Base-by-base conservation (phyloP, 2,329 filamentous ascomycete genomes). In the Xylariales sp. region DNA sequence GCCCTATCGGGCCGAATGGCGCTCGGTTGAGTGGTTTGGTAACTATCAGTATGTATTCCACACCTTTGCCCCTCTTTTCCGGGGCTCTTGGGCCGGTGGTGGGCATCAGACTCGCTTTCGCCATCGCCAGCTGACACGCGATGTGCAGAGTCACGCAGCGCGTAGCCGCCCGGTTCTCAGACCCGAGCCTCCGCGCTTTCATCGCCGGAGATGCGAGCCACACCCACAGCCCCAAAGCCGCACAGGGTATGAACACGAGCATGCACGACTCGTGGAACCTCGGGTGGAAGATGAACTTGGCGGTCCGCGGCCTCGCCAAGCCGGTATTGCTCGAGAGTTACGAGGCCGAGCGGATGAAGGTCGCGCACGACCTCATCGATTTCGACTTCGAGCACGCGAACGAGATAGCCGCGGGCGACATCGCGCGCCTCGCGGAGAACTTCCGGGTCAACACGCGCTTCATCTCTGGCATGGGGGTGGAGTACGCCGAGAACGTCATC, bases 391-490 rank as follows among this genome's bases (percentile, higher is more conserved):
- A 81, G 67, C 86, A 88, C 71, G 85, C 86, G 53, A 86, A 86
- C 72, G 83, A 86, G 73, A 86, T 88, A 72, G 84, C 88, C 23
- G 85, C 84, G 3, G 90, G 90, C 39, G 89, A 93, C 69, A 83
- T 87, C 14, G 83, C 84, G 55, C 88, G 87, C 0, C 82, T 93
- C 1, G 88, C 89, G 0, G 84, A 87, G 70, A 93, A 93, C 78
- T 93, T 93, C 76, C 83, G 86, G 53, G 88, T 87, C 53, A 92
- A 93, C 64, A 86, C 92, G 43, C 87, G 89, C 8, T 93, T 93
- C 80, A 93, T 93, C 71, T 91, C 90, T 0, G 91, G 91, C 14
- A 86, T 91, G 39, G 91, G 91, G 1, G 90, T 89, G 3, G 87
- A 88, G 75, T 88, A 88, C 72, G 79, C 79, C 60, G 81, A 83